These are phyloP conservation scores for Hibiscus trionum DNA, from an alignment of 345 rosid genomes.

Conservation along the genomic window DNA sequence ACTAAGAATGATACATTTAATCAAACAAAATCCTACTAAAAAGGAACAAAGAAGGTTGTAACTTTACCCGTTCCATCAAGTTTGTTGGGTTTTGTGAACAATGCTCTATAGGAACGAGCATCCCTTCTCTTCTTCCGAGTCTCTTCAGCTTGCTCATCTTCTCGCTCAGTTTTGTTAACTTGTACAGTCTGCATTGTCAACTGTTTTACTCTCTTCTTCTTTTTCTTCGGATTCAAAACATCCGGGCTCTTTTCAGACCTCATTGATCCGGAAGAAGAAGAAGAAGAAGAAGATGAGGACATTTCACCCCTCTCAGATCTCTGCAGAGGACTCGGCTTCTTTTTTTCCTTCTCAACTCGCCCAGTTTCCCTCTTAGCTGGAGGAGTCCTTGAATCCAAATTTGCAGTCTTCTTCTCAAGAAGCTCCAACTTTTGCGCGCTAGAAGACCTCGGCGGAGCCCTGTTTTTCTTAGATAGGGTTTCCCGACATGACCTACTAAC, in stretches of 20 bases:
- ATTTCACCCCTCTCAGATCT: conserved; percentile 52
- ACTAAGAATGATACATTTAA: background rate
- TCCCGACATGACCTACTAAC: conserved; percentile 44
- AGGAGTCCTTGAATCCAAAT: conserved; percentile 25
- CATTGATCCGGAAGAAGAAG: conserved; percentile 30
- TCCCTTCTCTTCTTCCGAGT: conserved; percentile 13
- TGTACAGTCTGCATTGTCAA: conserved; percentile 29
- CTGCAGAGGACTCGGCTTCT: conserved; percentile 33
- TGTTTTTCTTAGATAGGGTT: conserved; percentile 22
- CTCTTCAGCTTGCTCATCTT: background rate
- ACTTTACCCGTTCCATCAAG: conserved; percentile 23
- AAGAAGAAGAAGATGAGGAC: conserved; percentile 26
- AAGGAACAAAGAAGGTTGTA: background rate
- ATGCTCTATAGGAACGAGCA: conserved; percentile 41
- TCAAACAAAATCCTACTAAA: background rate
- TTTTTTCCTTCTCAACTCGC: conserved; percentile 36
- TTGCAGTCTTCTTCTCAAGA: conserved; percentile 27
- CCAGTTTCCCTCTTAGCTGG: conserved; percentile 26
- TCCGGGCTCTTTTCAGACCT: conserved; percentile 22
- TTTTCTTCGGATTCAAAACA: conserved; percentile 19
- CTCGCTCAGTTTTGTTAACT: conserved; percentile 13
- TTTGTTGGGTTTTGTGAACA: conserved; percentile 29
- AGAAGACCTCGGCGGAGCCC: conserved; percentile 20
- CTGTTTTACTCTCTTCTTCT: conserved; percentile 30
- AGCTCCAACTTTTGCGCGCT: conserved; percentile 46